Evolutionary conservation across 2,329 filamentous ascomycete genomes (phyloP), one percentile per base, ranked within the genome.

Genomic region (Trichoderma brevicompactum): DNA sequence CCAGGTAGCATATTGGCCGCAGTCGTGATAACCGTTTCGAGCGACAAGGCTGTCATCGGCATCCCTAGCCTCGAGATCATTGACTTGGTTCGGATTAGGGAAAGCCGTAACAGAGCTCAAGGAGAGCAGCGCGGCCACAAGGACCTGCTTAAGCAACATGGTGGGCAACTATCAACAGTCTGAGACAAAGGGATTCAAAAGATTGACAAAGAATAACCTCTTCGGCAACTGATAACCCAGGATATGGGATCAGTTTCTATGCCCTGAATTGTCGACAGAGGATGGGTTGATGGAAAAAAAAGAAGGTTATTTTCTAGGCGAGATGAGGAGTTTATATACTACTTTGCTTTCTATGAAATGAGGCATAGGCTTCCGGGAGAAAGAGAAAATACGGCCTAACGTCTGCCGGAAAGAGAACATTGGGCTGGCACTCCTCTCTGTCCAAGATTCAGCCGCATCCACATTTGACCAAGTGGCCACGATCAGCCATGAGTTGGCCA

Each of bases 51-150:
- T 40, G 7, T 50, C 60, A n/a, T 63, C 60, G 40, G 41, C 48
- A 54, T 63, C 60, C 28, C 60, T 63, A 7, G 60, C 60, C 49
- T 63, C 60, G n/a, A 63, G 19, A n/a, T 66, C 65, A 32, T 64
- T 13, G 43, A 32, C 32, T 43, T 40, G 34, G 7, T 66, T 62
- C 44, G 61, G 61, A 23, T 41, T 65, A 5, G 65, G 65, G 32
- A 67, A 50, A 32, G 65, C 65, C 46, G 40, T 65, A 36, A 67
- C 63, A 7, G 65, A 65, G 62, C 48, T 59, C 46, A 67, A 43
- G n/a, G 63, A 55, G 23, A 67, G 48, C 28, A 65, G 8, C 6
- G 63, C 34, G 28, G 63, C 40, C 23, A 65, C 41, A 17, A 67
- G 54, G 63, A 66, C 23, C 43, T 48, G 54, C n/a, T 65, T 49